These are phyloP conservation scores for Candida sp. DNA, from an alignment of 1,139 yeast genomes.

Conservation along the genomic window DNA sequence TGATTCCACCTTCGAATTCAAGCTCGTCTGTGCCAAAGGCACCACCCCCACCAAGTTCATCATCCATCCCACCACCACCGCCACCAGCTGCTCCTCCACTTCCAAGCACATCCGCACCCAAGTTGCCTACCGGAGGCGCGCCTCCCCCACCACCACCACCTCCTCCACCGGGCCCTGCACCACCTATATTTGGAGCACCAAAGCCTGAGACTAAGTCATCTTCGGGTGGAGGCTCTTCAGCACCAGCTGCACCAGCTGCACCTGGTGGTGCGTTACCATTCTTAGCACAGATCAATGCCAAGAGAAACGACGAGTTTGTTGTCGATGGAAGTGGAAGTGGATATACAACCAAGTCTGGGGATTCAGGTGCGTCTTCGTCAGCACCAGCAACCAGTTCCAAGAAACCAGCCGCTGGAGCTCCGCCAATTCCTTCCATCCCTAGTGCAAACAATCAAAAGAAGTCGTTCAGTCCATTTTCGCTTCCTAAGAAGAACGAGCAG, in stretches of 20 bases:
- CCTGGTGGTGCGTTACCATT: constrained; percentile 41
- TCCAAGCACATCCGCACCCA: constrained; percentile 10
- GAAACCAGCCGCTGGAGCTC: not conserved
- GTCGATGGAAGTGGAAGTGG: constrained; percentile 32
- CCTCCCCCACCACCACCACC: constrained; percentile 22
- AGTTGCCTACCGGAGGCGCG: constrained; percentile 2
- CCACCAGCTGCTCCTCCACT: constrained; percentile 15
- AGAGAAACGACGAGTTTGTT: constrained; percentile 38
- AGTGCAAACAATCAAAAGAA: not conserved
- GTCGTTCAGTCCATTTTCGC: constrained; percentile 12
- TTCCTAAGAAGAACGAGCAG: constrained; percentile 7
- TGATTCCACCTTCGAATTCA: constrained; percentile 16
- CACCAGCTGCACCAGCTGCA: constrained; percentile 19
- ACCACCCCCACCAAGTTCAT: constrained; percentile 20
- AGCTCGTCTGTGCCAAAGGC: constrained; percentile 15
- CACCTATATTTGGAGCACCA: constrained; percentile 19
- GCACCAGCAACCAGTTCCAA: constrained; percentile 16
- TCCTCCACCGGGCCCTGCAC: constrained; percentile 20
- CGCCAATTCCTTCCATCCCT: constrained; percentile 8
- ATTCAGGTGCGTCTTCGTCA: constrained; percentile 20
- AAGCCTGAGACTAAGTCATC: constrained; percentile 6
- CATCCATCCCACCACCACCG: constrained; percentile 16
- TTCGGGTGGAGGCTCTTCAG: constrained; percentile 12
- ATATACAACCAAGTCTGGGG: constrained; percentile 20
- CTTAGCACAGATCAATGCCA: constrained; percentile 45